Evolutionary conservation across 225 moss, liverwort and hornwort genomes (phyloP).

Genomic region (Thuidium tamariscinum): DNA sequence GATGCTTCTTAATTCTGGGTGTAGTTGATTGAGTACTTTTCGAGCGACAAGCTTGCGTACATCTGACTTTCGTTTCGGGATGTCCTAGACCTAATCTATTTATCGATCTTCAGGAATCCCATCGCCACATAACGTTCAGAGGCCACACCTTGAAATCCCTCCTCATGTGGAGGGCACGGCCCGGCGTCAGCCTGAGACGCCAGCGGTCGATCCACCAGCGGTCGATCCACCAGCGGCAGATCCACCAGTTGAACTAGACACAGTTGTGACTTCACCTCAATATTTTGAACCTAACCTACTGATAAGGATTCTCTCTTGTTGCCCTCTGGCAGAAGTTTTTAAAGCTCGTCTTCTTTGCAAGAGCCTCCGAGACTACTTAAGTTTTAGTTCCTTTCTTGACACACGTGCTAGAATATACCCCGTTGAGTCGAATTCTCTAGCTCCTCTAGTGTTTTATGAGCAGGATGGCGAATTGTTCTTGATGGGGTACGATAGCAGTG

Average conservation of each 20-base stretch:
- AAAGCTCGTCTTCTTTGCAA: background rate
- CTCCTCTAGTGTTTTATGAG: background rate
- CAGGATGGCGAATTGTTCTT: background rate
- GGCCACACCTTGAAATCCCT: too few species aligned
- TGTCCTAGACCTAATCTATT: background rate
- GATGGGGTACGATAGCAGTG: background rate
- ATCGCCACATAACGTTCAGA: background rate
- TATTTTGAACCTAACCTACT: background rate
- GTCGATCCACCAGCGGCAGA: background rate
- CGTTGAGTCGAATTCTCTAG: background rate
- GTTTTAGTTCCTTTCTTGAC: rapidly evolving
- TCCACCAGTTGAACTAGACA: background rate
- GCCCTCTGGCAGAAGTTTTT: background rate
- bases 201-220: too few species aligned
- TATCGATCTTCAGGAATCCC: background rate
- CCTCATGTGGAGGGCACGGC: background rate
- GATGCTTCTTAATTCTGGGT: background rate
- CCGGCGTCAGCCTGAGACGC: background rate
- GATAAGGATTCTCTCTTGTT: rapidly evolving
- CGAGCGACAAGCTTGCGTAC: background rate
- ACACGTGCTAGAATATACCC: background rate
- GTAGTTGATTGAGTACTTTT: background rate
- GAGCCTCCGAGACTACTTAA: background rate
- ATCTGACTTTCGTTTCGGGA: background rate
- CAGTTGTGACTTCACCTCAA: background rate